Evolutionary conservation across 768 basidiomycete genomes (phyloP), one percentile per base, ranked within the genome.

Genomic region (Tylopilus felleus): DNA sequence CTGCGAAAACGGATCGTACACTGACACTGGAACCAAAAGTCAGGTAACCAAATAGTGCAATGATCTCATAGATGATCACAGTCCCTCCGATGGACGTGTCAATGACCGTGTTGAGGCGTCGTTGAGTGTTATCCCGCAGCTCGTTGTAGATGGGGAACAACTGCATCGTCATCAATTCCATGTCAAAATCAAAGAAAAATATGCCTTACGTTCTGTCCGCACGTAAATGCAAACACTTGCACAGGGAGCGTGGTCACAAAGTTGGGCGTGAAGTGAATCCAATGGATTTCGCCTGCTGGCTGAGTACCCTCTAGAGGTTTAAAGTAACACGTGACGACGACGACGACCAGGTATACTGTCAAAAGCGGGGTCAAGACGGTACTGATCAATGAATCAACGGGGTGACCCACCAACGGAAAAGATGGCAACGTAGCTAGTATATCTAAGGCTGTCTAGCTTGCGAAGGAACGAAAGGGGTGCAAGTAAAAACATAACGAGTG

Each of bases 111-210:
- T 97, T 96, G 82, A 98, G 85, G 35, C 90, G 82, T 42, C 71
- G 62, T 67, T 97, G 95, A 2, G 84, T 82, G 67, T 96, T 97
- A 28, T 73, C 74, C 61, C 80, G 79, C 31, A 98, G 77, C 71
- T 98, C 96, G 67, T 98, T 98, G 74, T 86, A 96, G 49, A 97
- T 84, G 2, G 93, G 91, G 72, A 98, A 97, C 17, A 98, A 73
- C 91, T 98, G 60, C 13, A 36, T 29, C 25, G 31, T 22, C 54
- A 57, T 59, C 57, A 51, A 40, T 19, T 51, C 29, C 19, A 10
- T 22, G 28, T 31, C 28, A 41, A 23, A 53, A 58, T 38, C 53
- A 49, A 25, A 23, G 19, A 52, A 45, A 38, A 33, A 23, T 41
- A 9, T 27, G 27, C 64, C 85, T 60, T 68, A 94, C 93, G 65